Evolutionary conservation across 306 rosid species (phyloP), one percentile per base, ranked within the genome.

Genomic region (Glycine tomentella): DNA sequence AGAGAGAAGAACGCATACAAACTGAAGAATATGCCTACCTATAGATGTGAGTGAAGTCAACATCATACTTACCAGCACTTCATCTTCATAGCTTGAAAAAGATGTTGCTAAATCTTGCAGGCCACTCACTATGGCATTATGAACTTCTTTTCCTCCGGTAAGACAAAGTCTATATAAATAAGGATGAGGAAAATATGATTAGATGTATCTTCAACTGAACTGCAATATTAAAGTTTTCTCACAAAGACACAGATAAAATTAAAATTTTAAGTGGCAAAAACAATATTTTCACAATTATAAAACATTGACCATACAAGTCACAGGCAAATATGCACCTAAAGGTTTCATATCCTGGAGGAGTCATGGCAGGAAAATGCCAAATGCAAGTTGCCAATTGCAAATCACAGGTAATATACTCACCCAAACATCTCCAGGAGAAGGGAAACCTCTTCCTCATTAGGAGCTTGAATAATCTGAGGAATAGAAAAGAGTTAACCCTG

Each of bases 351-450:
- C 7, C 36, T 31, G 8, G 44, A 62, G 2, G 25, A 71, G 53
- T 6, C 61, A 33, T 72, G 81, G 75, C 49, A 49, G 65, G 82
- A 72, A 59, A 81, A 74, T 66, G 53, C 48, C 40, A 74, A 78
- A 73, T 42, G 36, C 16, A 66, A 20, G 48, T 46, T 76, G 72
- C 74, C 66, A 68, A 25, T 25, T 25, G 31, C 80, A 57, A 71
- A 69, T 64, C 84, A 69, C 38, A n/a, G 66, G 62, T 68, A 65
- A 78, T 71, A 72, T 72, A 91, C 94, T 88, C 89, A 95, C 99
- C 92, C 94, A 88, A 95, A 95, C 94, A 91, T 91, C 84, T 91
- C 97, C 88, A 90, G 83, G 79, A 95, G 98, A 77, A 95, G 89
- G 80, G 99, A 77, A 86, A 95, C 97, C 93, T 95, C 99, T 87